A percentile compares a stretch with the other conserved stretches of the same genome.
These are phyloP conservation scores for Kondoa malvinella DNA, from an alignment of 768 basidiomycete genomes.

Conservation along the genomic window DNA sequence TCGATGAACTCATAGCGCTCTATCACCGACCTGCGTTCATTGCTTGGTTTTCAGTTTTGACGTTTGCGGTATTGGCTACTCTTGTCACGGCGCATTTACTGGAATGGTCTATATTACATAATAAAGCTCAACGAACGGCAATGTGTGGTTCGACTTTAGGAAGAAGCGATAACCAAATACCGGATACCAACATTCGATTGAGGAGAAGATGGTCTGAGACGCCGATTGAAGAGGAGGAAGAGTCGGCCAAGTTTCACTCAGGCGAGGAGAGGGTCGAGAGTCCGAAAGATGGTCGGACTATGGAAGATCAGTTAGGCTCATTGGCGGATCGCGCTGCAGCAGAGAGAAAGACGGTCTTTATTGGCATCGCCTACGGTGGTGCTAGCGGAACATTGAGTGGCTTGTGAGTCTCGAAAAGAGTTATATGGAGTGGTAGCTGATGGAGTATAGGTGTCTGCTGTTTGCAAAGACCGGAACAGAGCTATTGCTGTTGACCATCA, in stretches of 20 bases:
- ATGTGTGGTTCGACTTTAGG: background rate
- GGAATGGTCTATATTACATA: conserved; percentile 11
- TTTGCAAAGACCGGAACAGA: conserved; percentile 90
- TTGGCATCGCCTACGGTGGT: conserved; percentile 72
- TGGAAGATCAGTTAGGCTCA: background rate
- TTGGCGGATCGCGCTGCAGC: conserved; percentile 8
- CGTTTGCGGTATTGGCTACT: conserved; percentile 43
- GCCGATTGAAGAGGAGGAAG: background rate
- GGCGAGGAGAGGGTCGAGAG: background rate
- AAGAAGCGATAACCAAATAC: background rate
- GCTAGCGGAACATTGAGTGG: conserved; percentile 75
- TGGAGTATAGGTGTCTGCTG: conserved; percentile 39
- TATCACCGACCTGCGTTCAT: conserved; percentile 63
- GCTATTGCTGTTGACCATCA: conserved; percentile 57
- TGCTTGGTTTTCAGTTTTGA: conserved; percentile 60
- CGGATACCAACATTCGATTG: background rate
- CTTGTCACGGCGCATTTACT: conserved; percentile 41
- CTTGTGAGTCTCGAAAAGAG: conserved; percentile 38
- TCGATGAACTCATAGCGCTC: conserved; percentile 64
- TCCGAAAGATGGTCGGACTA: conserved; percentile 5
- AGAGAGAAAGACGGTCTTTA: conserved; percentile 41
- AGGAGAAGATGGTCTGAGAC: background rate
- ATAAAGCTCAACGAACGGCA: background rate
- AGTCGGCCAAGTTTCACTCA: background rate
- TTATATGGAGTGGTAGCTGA: background rate